Conservation (phyloP, 2,329 filamentous ascomycete species). For the Colletotrichum somersetense region DNA sequence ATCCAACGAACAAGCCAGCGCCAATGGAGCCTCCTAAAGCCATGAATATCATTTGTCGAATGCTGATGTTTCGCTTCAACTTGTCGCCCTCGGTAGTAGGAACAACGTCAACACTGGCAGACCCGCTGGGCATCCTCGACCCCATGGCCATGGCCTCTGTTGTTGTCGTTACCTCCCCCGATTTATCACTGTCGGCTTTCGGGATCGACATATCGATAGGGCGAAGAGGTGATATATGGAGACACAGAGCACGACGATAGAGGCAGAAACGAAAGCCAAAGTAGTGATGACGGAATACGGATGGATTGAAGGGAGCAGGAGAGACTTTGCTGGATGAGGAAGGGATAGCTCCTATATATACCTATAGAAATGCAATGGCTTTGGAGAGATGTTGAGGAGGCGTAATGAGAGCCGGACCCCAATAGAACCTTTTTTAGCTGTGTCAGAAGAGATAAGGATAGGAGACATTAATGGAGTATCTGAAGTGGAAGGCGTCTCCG, state of each 20-base stretch:
- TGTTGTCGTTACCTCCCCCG: neutral
- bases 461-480: neutral
- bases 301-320: neutral
- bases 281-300: neutral
- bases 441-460: neutral
- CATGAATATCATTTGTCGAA: conserved; percentile 53
- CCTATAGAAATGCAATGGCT: neutral
- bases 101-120: neutral
- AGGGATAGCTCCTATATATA: neutral
- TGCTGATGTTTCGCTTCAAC: conserved; percentile 48
- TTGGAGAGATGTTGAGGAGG: neutral
- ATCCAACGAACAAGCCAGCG: conserved; percentile 52
- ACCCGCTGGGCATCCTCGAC: conserved; percentile 5
- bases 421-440: too few species aligned
- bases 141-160: neutral
- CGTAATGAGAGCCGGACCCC: neutral
- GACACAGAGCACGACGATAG: neutral
- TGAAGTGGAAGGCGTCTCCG: neutral
- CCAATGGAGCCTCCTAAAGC: conserved; percentile 53
- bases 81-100: conserved; percentile 32
- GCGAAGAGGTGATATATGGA: neutral
- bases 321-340: neutral
- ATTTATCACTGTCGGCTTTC: neutral
- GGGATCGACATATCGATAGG: neutral
- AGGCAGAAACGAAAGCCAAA: neutral